Percentiles rank a stretch among this genome's conserved stretches.
These are phyloP conservation scores for Fusarium hostae DNA, from an alignment of 2,329 filamentous ascomycete species.

Conservation along the genomic window DNA sequence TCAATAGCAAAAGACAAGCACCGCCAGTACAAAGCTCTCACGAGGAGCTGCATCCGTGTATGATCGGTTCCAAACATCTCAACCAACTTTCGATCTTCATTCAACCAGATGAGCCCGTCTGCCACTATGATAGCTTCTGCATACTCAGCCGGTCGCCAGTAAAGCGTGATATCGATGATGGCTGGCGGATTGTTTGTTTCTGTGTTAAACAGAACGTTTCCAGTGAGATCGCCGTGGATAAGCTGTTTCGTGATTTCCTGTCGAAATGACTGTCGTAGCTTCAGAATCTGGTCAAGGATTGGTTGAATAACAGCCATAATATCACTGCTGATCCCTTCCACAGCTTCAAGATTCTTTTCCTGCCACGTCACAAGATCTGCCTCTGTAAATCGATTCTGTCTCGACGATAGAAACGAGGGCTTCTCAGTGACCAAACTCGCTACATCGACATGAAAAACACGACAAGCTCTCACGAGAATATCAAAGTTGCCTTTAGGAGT, in stretches of 20 bases:
- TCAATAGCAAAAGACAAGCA: conserved; percentile 24
- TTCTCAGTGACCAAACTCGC: background rate
- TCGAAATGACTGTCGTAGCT: background rate
- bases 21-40: conserved; percentile 20
- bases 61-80: background rate
- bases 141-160: conserved; percentile 12
- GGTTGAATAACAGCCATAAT: background rate
- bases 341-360: background rate
- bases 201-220: conserved; percentile 7
- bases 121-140: conserved; percentile 17
- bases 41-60: background rate
- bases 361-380: conserved; percentile 13
- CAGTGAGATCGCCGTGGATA: conserved; percentile 13
- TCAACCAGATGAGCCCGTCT: conserved; percentile 6
- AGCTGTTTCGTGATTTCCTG: background rate
- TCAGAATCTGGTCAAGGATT: background rate
- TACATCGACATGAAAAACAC: background rate
- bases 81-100: background rate
- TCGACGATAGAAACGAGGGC: background rate
- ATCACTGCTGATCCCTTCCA: background rate
- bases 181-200: background rate
- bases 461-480: conserved; percentile 5
- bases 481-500: background rate
- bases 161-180: conserved; percentile 19
- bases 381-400: conserved; percentile 5